Evolutionary conservation across 1,139 yeast genomes (phyloP), one percentile per base, ranked within the genome.

Genomic region (Kluyveromyces sp.): DNA sequence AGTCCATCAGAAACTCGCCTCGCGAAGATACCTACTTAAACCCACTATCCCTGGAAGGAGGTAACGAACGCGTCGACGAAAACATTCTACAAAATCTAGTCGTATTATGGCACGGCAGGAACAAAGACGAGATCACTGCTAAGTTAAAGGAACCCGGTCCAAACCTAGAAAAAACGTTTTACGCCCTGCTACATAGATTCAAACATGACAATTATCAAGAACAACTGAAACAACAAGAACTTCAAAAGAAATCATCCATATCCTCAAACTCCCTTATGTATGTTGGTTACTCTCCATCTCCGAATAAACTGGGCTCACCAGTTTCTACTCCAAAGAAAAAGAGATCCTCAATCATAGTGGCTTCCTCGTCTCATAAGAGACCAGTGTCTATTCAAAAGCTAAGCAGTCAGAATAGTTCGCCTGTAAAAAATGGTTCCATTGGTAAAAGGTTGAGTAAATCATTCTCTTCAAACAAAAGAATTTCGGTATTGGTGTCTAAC

Each of bases 121-220:
- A 81, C 10, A 72, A 77, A 53, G 65, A 70, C 32, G 82, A 79
- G 48, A 82, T 83, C 15, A 66, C 77, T 32, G 64, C 66, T 35
- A 76, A 79, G 55, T 68, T 83, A 43, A 72, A 78, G 54, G 74
- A 69, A 47, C 70, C 71, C 36, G 86, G 83, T 31, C 73, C 79
- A 28, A 81, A 79, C 53, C 77, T 88, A 3, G 92, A 84, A 63
- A 84, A 83, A 66, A 82, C 87, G 37, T 80, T 84, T 58, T 84
- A 84, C 57, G 85, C 86, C 21, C 69, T 83, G 48, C 69, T 84
- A 38, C 54, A 65, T 41, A 62, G 71, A 41, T 69, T 69, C 51
- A 68, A 69, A 54, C 63, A 60, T 49, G 70, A 68, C 45, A 58
- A 63, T 7, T 59, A 59, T 43, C 66, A 63, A 45, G 66, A 66